Base-by-base conservation (phyloP, 192 early-diverging fungal genomes). In the Entomortierella parvispora region DNA sequence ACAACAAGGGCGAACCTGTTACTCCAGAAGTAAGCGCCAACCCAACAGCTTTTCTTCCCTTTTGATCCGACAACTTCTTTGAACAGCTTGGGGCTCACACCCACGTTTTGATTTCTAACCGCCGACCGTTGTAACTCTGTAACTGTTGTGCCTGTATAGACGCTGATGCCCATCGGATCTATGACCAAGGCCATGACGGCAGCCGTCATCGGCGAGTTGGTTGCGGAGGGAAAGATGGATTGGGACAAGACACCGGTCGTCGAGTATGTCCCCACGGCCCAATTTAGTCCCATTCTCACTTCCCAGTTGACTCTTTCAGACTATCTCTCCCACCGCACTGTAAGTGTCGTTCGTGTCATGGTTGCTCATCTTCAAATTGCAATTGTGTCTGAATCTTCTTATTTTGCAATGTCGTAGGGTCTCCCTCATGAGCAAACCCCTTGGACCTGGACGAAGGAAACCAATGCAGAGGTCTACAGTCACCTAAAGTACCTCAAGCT, bases 181-280 rank as follows among this genome's bases (percentile, higher is more conserved):
- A 1, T 65, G 40, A 65, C 63, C 8, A 65, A 65, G 6, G 28
- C 63, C 11, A 55, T 65, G 18, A 65, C 63, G 3, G 63, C 63
- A 26, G 46, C 63, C 6, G 43, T 52, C 1, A 20, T 65, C 22
- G 52, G 51, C 12, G 52, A 65, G n/a, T 46, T 65, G 42, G 63
- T 65, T 23, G 63, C 51, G 0, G 63, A 65, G 4, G 52, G 52
- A 0, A 65, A 65, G 28, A 40, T 46, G 17, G 52, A 65, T 4
- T 65, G 63, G 63, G 63, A 65, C 28, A 55, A n/a, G 3, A 55
- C 52, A 0, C 52, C 63, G 0, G 43, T 65, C 15, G 45, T 26
- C n/a, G 32, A 51, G 18, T 65, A 65, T 25, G 18, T 65, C 4
- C 63, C 63, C n/a, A 52, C 44, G 28, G 53, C 55, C 17, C 15